Evolutionary conservation across 345 rosid genomes (phyloP).

Genomic region (Carallia brachiata): DNA sequence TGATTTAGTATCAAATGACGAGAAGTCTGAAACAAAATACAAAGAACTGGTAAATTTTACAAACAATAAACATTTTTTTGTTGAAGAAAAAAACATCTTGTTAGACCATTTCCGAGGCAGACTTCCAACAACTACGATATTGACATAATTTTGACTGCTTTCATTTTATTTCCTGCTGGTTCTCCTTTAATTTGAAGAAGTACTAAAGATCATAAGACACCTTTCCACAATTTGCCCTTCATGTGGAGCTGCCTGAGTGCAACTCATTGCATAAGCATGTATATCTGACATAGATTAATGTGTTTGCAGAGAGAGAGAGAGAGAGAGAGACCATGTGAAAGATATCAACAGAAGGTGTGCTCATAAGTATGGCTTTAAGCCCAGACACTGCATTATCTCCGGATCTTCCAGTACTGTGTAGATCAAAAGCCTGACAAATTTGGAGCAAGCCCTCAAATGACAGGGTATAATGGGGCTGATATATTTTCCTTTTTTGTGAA

Average conservation of each 20-base stretch:
- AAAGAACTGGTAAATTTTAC: no score
- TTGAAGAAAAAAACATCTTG: no score
- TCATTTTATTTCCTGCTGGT: background rate
- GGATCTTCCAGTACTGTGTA: conserved; percentile 25
- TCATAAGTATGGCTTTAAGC: conserved; percentile 63
- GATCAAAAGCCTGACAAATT: conserved; percentile 50
- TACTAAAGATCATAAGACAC: no score
- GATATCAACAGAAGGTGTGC: conserved; percentile 62
- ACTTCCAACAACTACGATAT: background rate
- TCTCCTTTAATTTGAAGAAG: background rate
- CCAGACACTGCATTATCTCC: conserved; percentile 49
- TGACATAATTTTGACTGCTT: background rate
- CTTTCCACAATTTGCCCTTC: no score
- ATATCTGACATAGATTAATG: background rate
- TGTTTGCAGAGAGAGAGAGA: background rate
- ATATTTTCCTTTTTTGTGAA: conserved; percentile 66
- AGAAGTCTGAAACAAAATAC: no score
- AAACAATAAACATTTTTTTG: no score
- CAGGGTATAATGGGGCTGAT: conserved; percentile 73
- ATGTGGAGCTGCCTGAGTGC: background rate
- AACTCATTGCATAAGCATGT: background rate
- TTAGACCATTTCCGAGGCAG: no score
- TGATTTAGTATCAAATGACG: background rate
- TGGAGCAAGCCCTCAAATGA: conserved; percentile 58
- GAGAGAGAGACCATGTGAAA: conserved; percentile 48